Evolutionary conservation across 768 basidiomycete species (phyloP), one percentile per base, ranked within the genome.

Genomic region (Agrocybe pediades): DNA sequence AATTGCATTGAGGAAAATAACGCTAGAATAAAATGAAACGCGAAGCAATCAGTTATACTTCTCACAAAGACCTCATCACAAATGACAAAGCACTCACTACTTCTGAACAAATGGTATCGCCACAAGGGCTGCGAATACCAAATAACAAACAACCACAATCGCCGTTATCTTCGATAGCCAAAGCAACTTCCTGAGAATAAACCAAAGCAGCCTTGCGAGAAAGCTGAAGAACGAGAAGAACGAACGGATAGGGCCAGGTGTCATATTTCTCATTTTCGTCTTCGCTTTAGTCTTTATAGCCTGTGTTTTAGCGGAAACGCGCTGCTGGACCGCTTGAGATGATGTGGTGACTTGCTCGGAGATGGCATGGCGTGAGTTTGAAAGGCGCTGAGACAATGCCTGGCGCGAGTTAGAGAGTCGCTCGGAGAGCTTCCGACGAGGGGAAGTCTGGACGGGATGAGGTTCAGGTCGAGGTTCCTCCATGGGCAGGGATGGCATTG

Each of bases 41-140:
- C 3, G 5, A n/a, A 13, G 13, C 33, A 36, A n/a, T 15, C 33
- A 6, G 23, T 2, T 19, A 49, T 55, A 39, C 17, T 17, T 48
- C 5, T 26, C 44, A n/a, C 51, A 30, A 27, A 52, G 43, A 30
- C 48, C 40, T 25, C 11, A 48, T 13, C 9, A 26, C 4, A 36
- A 36, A 11, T 21, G n/a, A 36, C 17, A 23, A 45, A 25, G 41
- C 51, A 74, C 88, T 69, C 60, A 87, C 88, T 89, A 82, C 33
- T 79, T 75, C 70, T 92, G 90, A 53, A 90, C 72, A 55, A 73
- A 81, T 15, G 90, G 90, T 6, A 85, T 71, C 3, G 76, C 73
- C 49, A 90, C 70, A n/a, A 87, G 70, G 0, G 74, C 64, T 7
- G 94, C 70, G 2, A 81, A 53, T 17, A 66, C 58, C 24, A 76